These are phyloP conservation scores for Striga asiatica DNA, from an alignment of 257 asterid genomes.

Conservation along the genomic window DNA sequence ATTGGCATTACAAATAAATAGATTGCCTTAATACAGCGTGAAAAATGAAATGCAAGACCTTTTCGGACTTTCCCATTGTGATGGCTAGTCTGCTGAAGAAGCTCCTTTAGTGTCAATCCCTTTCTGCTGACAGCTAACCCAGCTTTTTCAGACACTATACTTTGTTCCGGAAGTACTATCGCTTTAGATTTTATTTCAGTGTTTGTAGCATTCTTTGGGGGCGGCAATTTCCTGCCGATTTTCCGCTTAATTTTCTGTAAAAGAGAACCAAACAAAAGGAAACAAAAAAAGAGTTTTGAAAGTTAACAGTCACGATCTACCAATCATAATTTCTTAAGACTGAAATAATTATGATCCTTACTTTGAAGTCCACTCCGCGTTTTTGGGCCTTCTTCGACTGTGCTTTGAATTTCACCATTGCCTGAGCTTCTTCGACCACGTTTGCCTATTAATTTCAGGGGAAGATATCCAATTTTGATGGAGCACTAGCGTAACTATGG, in stretches of 20 bases:
- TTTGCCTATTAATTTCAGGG: neutral
- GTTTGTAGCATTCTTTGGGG: constrained; percentile 80
- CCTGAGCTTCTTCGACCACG: constrained; percentile 9
- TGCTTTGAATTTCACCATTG: constrained; percentile 61
- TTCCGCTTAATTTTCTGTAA: constrained; percentile 82
- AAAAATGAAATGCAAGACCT: constrained; percentile 27
- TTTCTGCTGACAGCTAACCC: constrained; percentile 79
- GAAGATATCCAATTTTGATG: neutral
- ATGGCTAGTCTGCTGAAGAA: constrained; percentile 90
- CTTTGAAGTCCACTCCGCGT: constrained; percentile 82
- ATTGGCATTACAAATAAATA: neutral
- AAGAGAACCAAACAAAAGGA: too few species aligned
- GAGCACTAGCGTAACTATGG: too few species aligned
- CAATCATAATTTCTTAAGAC: neutral
- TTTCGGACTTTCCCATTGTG: constrained; percentile 84
- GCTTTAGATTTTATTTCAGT: constrained; percentile 77
- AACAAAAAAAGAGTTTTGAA: neutral
- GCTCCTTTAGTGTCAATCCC: constrained; percentile 89
- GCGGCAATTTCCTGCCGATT: constrained; percentile 89
- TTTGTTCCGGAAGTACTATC: constrained; percentile 86
- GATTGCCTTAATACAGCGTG: neutral
- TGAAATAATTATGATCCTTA: constrained; percentile 18
- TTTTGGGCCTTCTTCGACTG: constrained; percentile 57
- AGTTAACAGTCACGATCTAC: neutral
- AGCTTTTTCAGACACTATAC: constrained; percentile 64